Evolutionary conservation across 2,329 filamentous ascomycete species (phyloP), one percentile per base, ranked within the genome.

Genomic region (Exophiala sp.): DNA sequence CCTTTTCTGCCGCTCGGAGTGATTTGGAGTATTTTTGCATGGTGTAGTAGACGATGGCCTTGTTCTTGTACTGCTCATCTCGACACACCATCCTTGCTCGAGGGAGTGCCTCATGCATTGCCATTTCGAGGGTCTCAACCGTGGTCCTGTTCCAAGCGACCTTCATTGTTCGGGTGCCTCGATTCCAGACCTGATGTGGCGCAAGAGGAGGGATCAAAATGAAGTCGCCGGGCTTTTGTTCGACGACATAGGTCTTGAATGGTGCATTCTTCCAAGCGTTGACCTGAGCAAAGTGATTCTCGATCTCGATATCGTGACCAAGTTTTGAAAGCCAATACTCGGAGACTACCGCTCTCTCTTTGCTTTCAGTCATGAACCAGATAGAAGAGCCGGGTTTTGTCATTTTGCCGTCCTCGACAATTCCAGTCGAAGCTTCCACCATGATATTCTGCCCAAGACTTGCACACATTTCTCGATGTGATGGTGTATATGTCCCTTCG

Each of bases 41-140:
- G 0, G 91, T 89, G 67, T 86, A 96, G 69, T 91, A 96, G 41
- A 96, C 79, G 54, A 97, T 96, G 4, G 91, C 89, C 69, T 97
- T 97, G 74, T 95, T 96, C 70, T 97, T 97, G 77, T 99, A 99
- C 69, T 97, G 92, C 69, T 99, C 94, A 62, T 99, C 94, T 35
- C 94, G 87, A 67, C 94, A 97, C 2, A 97, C 92, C 62, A 96
- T 82, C 10, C 91, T 83, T 8, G 91, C 89, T 63, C 91, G 90
- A 0, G 91, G 91, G 2, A 99, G 78, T 0, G 92, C 91, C 73
- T 97, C 94, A 55, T 85, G 81, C 16, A 97, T 71, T 0, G 92
- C 94, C 69, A 95, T 77, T 60, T 92, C 87, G 3, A 99, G 78
- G 0, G 94, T 97, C 66, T 97, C 91, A 2, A 88, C 87, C 0